These are phyloP conservation scores for Cadophora luteo-olivacea DNA, from an alignment of 2,329 filamentous ascomycete genomes.

Conservation along the genomic window DNA sequence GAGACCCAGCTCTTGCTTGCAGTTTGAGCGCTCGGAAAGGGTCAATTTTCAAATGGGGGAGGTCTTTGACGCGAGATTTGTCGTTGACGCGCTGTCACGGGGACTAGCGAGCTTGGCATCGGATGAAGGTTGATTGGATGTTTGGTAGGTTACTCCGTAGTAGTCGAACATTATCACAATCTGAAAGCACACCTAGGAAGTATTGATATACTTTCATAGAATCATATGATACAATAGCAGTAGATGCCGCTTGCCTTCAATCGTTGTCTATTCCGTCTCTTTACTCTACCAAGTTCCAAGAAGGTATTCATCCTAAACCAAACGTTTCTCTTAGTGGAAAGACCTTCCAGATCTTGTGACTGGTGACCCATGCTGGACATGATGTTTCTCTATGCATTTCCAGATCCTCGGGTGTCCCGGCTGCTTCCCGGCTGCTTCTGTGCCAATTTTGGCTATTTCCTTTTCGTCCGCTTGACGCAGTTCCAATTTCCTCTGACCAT, in stretches of 20 bases:
- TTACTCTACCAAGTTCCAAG: neutral
- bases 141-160: no score
- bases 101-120: neutral
- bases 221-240: neutral
- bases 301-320: neutral
- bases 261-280: neutral
- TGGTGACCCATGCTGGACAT: neutral
- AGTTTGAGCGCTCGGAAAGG: neutral
- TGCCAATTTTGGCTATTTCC: neutral
- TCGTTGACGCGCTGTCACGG: constrained; percentile 8
- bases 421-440: neutral
- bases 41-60: neutral
- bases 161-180: neutral
- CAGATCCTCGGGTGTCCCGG: neutral
- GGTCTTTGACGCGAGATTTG: neutral
- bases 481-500: neutral
- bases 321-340: neutral
- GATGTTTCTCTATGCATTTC: neutral
- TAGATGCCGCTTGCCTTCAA: neutral
- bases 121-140: neutral
- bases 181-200: neutral
- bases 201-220: neutral
- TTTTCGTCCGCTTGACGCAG: neutral
- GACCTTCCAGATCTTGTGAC: neutral
- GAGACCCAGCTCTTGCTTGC: neutral